Percentiles rank a stretch among this genome's conserved stretches.
Evolutionary conservation across 768 basidiomycete genomes (phyloP).

Genomic region (Fomitopsis pulvina): DNA sequence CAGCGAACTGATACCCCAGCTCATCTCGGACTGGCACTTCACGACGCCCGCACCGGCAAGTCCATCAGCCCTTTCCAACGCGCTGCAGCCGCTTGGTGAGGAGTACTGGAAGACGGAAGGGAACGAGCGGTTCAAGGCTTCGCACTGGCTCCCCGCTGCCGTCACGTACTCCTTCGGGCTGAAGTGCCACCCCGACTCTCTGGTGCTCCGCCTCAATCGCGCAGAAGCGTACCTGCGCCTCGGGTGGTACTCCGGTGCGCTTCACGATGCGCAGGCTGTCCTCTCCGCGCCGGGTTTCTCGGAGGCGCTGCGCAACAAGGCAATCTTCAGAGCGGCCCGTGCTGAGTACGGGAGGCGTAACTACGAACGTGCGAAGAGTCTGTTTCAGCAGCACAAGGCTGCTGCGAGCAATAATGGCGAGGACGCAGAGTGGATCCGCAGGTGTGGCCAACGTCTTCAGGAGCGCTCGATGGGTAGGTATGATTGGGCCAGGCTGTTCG

Average conservation of each 20-base stretch:
- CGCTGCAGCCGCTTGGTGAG: background rate
- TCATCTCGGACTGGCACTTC: background rate
- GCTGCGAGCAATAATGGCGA: slow-evolving; percentile 4
- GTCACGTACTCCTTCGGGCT: slow-evolving; percentile 21
- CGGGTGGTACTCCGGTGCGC: slow-evolving; percentile 17
- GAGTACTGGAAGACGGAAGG: slow-evolving; percentile 19
- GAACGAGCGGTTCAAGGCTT: slow-evolving; percentile 14
- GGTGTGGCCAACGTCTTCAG: slow-evolving; percentile 11
- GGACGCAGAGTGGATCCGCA: slow-evolving; percentile 9
- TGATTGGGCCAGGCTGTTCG: slow-evolving; percentile 19
- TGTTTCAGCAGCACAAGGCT: slow-evolving; percentile 6
- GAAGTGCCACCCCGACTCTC: slow-evolving; percentile 7
- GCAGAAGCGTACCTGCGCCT: slow-evolving; percentile 20
- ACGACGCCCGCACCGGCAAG: background rate
- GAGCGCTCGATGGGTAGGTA: slow-evolving; percentile 19
- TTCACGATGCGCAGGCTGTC: slow-evolving; percentile 18
- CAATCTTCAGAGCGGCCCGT: slow-evolving; percentile 16
- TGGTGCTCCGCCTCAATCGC: slow-evolving; percentile 22
- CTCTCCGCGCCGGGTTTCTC: slow-evolving; percentile 2
- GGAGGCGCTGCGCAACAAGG: slow-evolving; percentile 12
- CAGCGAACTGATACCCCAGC: slow-evolving; percentile 9
- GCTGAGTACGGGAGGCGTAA: slow-evolving; percentile 19
- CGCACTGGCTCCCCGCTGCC: slow-evolving; percentile 19
- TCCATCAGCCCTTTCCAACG: background rate
- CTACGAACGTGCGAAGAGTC: slow-evolving; percentile 10